A percentile compares a stretch with the other conserved stretches of the same genome.
Conservation (phyloP, 495 filamentous ascomycete species). For the Penicillium subrubescens region DNA sequence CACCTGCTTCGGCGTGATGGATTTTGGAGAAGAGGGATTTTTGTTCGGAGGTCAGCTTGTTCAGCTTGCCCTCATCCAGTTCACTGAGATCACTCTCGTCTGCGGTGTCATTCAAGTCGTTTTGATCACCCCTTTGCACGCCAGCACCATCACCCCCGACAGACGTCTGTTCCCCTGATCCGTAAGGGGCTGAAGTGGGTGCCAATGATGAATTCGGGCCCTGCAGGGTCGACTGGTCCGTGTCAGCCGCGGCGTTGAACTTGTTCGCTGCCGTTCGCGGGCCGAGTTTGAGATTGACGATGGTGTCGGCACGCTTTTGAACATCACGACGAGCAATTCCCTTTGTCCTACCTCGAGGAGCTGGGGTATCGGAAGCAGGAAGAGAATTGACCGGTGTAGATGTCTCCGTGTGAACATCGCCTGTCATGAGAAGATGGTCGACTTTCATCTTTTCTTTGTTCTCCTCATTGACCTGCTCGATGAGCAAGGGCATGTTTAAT, state of each 20-base stretch:
- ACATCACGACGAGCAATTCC: conserved; percentile 67
- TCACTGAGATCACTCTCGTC: conserved; percentile 83
- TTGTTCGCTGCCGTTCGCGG: conserved; percentile 37
- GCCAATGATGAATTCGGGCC: conserved; percentile 11
- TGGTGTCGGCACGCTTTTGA: conserved; percentile 61
- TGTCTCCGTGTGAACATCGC: conserved; percentile 38
- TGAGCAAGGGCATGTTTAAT: conserved; percentile 48
- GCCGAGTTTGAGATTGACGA: conserved; percentile 47
- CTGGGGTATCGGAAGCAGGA: conserved; percentile 43
- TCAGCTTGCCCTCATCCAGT: conserved; percentile 54
- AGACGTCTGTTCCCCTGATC: conserved; percentile 3
- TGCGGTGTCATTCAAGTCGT: conserved; percentile 71
- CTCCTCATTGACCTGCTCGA: conserved; percentile 52
- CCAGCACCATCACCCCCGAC: conserved; percentile 17
- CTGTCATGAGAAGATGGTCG: conserved; percentile 55
- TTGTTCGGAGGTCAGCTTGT: conserved; percentile 36
- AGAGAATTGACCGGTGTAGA: conserved; percentile 39
- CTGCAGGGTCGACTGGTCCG: conserved; percentile 20
- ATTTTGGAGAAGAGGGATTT: conserved; percentile 40
- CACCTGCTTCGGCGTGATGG: conserved; percentile 24
- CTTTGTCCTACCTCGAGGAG: conserved; percentile 54
- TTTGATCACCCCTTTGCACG: conserved; percentile 45
- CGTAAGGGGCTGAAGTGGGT: conserved; percentile 22
- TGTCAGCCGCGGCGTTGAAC: conserved; percentile 26
- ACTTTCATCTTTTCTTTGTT: conserved; percentile 61